phyloP scores from a whole-genome alignment of 2,329 filamentous ascomycete genomes.

The Neofusicoccum parvum region DNA sequence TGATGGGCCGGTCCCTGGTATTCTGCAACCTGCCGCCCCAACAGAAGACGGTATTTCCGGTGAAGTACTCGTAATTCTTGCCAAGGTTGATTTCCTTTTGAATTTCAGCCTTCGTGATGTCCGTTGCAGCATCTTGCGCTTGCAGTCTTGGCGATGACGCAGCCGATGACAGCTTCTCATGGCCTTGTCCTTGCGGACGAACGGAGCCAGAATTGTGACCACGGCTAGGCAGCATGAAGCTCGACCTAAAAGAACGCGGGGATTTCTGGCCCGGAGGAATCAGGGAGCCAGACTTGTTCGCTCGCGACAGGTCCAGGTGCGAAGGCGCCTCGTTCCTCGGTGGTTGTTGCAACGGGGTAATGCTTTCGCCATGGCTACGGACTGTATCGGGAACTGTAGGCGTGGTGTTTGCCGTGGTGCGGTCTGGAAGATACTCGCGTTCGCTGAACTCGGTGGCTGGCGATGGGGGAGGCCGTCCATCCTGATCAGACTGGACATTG shows the following conservation, averaged over 20 bases:
- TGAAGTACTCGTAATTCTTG: conserved; percentile 88
- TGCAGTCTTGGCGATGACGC: conserved; percentile 72
- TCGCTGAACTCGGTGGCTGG: conserved; percentile 82
- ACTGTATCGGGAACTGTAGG: conserved; percentile 63
- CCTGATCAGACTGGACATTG: not conserved
- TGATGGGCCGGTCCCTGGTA: conserved; percentile 82
- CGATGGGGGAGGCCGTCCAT: conserved; percentile 62
- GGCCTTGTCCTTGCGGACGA: conserved; percentile 52
- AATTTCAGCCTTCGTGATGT: conserved; percentile 34
- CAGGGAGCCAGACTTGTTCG: conserved; percentile 25
- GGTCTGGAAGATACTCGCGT: conserved; percentile 65
- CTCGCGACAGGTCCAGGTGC: conserved; percentile 63
- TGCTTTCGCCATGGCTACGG: conserved; percentile 73
- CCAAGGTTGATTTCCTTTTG: conserved; percentile 48
- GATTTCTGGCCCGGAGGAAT: conserved; percentile 10
- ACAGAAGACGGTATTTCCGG: conserved; percentile 90
- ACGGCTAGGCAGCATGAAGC: conserved; percentile 63
- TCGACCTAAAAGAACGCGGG: conserved; percentile 19
- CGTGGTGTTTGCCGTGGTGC: conserved; percentile 73
- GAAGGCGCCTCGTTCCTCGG: conserved; percentile 37
- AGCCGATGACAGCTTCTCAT: conserved; percentile 81
- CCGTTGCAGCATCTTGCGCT: conserved; percentile 45
- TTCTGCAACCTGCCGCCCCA: conserved; percentile 86
- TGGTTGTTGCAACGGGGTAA: conserved; percentile 70
- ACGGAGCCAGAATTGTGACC: conserved; percentile 51